Evolutionary conservation across 164 flowering plant species (phyloP).

Genomic region (Taxillus chinensis): DNA sequence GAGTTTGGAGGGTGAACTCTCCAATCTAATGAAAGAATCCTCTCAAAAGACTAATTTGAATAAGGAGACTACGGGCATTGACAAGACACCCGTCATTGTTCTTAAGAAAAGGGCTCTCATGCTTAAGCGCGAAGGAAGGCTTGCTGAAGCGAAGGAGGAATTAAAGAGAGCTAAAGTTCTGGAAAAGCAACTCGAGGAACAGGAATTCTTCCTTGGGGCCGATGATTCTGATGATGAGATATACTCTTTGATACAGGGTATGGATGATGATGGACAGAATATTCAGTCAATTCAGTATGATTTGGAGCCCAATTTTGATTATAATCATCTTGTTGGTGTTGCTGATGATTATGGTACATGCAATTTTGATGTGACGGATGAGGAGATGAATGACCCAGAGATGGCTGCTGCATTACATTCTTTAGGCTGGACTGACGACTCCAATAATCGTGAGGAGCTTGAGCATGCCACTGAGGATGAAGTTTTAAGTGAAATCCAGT

Average conservation of each 20-base stretch:
- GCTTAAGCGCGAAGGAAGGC: constrained; percentile 85
- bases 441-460: constrained; percentile 17
- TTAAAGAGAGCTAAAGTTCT: constrained; percentile 76
- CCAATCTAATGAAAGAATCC: constrained; percentile 48
- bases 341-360: constrained; percentile 36
- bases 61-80: constrained; percentile 22
- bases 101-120: constrained; percentile 66
- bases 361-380: constrained; percentile 70
- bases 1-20: constrained; percentile 79
- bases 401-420: constrained; percentile 54
- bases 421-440: constrained; percentile 78
- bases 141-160: constrained; percentile 95
- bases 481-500: constrained; percentile 36
- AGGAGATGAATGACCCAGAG: constrained; percentile 82
- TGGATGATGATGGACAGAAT: constrained; percentile 47
- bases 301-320: constrained; percentile 24
- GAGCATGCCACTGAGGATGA: constrained; percentile 24
- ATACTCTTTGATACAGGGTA: constrained; percentile 45
- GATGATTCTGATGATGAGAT: constrained; percentile 93
- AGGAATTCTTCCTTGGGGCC: constrained; percentile 62
- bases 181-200: constrained; percentile 82
- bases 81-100: constrained; percentile 57
- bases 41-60: constrained; percentile 24
- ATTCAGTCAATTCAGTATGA: constrained; percentile 17
- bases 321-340: constrained; percentile 28